Conservation (phyloP, 371 early-diverging fungal genomes). For the Rhizopus microsporus region DNA sequence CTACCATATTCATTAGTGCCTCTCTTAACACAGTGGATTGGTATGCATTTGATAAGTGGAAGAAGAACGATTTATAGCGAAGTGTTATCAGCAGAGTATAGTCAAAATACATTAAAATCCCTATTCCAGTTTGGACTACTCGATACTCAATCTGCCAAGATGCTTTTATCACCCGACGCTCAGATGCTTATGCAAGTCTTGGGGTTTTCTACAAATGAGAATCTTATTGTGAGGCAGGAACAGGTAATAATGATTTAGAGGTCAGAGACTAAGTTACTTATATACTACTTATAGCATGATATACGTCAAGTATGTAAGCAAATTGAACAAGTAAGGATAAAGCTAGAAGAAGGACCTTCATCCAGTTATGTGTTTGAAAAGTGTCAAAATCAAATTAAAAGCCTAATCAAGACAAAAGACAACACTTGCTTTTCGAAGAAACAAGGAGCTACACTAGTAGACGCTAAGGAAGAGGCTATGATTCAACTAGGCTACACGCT, state of each 20-base stretch:
- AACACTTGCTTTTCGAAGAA: conserved; percentile 23
- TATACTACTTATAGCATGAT: conserved; percentile 3
- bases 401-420: conserved; percentile 20
- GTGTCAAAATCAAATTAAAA: conserved; percentile 34
- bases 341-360: conserved; percentile 15
- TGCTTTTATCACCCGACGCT: conserved; percentile 30
- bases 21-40: conserved; percentile 35
- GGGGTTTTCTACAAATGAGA: conserved; percentile 32
- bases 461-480: conserved; percentile 34
- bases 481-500: conserved; percentile 33
- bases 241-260: not conserved
- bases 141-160: conserved; percentile 18
- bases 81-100: conserved; percentile 34
- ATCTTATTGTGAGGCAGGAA: conserved; percentile 15
- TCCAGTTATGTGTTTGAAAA: conserved; percentile 27
- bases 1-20: conserved; percentile 30
- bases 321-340: conserved; percentile 28
- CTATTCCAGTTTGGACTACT: conserved; percentile 26
- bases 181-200: conserved; percentile 34
- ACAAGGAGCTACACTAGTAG: conserved; percentile 19
- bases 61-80: conserved; percentile 40
- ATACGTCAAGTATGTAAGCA: conserved; percentile 27
- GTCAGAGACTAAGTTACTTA: not conserved
- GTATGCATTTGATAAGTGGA: conserved; percentile 40
- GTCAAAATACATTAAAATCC: conserved; percentile 19